Evolutionary conservation across 768 basidiomycete genomes (phyloP).

Genomic region (Suillus americanus): DNA sequence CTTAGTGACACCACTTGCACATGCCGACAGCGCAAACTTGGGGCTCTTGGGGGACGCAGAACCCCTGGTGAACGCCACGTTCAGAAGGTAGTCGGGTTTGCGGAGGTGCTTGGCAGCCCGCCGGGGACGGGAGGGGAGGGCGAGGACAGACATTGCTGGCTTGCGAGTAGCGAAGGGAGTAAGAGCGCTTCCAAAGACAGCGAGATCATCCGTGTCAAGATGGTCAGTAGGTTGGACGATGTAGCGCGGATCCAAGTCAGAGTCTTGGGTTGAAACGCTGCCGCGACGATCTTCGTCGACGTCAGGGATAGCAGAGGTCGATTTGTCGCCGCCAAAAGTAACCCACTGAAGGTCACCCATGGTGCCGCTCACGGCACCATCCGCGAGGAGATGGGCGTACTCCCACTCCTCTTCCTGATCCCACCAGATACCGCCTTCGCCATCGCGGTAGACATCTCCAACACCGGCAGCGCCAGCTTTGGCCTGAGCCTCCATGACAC

Average conservation of each 20-base stretch:
- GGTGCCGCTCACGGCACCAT: constrained; percentile 17
- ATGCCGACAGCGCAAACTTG: constrained; percentile 12
- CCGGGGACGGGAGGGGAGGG: constrained; percentile 34
- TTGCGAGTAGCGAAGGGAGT: constrained; percentile 28
- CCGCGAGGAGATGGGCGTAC: constrained; percentile 56
- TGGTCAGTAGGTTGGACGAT: constrained; percentile 40
- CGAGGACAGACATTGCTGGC: constrained; percentile 36
- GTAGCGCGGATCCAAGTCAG: constrained; percentile 51
- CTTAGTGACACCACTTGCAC: constrained; percentile 8
- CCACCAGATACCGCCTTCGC: constrained; percentile 63
- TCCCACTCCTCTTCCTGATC: constrained; percentile 74
- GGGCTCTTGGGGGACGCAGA: constrained; percentile 15
- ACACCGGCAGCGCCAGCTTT: constrained; percentile 39
- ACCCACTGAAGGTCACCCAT: constrained; percentile 43
- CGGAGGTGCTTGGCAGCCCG: constrained; percentile 37
- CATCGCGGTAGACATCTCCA: constrained; percentile 59
- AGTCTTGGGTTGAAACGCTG: constrained; percentile 51
- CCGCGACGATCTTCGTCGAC: constrained; percentile 38
- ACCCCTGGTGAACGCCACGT: constrained; percentile 27
- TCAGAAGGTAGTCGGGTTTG: constrained; percentile 35
- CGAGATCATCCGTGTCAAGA: constrained; percentile 35
- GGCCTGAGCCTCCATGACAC: constrained; percentile 56
- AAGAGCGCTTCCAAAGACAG: constrained; percentile 29
- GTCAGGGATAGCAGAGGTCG: constrained; percentile 10
- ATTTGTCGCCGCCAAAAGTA: constrained; percentile 35